Percentiles rank a stretch among this genome's conserved stretches.
phyloP scores from a whole-genome alignment of 345 rosid species.

The Gossypium australe region DNA sequence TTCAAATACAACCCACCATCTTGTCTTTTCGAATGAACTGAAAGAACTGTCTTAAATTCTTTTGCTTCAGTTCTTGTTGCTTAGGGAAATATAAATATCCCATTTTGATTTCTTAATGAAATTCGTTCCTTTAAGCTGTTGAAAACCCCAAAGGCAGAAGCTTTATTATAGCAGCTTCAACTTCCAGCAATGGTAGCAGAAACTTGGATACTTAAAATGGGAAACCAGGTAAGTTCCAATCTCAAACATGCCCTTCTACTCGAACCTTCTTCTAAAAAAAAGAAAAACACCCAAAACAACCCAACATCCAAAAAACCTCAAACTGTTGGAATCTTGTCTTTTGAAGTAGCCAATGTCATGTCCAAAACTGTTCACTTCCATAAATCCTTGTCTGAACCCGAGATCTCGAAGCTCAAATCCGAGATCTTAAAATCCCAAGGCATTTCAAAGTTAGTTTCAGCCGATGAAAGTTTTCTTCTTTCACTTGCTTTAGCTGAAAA shows the following conservation, averaged over 20 bases:
- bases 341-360: conserved; percentile 87
- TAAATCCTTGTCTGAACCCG: conserved; percentile 68
- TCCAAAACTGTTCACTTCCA: conserved; percentile 83
- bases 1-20: conserved; percentile 6
- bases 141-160: neutral
- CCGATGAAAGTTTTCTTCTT: conserved; percentile 57
- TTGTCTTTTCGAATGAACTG: neutral
- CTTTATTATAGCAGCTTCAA: neutral
- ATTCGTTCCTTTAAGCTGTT: conserved; percentile 1
- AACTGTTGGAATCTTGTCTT: conserved; percentile 74
- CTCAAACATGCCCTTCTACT: conserved; percentile 76
- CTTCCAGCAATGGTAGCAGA: conserved; percentile 78
- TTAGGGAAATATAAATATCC: neutral
- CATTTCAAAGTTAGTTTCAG: conserved; percentile 51
- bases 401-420: conserved; percentile 62
- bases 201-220: conserved; percentile 89
- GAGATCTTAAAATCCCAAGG: conserved; percentile 69
- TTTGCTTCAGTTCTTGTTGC: neutral
- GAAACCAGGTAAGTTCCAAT: conserved; percentile 91
- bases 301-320: conserved; percentile 30
- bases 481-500: conserved; percentile 78
- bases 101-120: neutral
- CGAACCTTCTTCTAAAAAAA: conserved; percentile 41
- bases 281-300: conserved; percentile 21
- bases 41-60: neutral